Evolutionary conservation across 108 stramenopile genomes (phyloP), one percentile per base, ranked within the genome.

Genomic region (Skeletonema potamos): DNA sequence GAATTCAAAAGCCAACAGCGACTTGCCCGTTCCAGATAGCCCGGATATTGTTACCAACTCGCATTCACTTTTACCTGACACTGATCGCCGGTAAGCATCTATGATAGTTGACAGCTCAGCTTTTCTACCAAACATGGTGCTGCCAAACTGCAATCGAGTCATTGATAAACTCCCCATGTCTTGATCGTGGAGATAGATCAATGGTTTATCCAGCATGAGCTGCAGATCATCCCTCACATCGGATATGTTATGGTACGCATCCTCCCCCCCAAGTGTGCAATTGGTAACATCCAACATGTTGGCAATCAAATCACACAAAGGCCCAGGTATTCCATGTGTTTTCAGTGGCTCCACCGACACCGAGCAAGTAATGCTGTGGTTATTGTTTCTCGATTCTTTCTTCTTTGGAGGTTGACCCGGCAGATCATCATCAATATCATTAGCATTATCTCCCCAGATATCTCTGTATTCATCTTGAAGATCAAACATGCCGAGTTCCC

Each of bases 11-110:
- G 43, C 65, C 43, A 66, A 66, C 10, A 48, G 27, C 11, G 65
- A 26, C 39, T 66, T 66, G 3, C 65, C 65, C 6, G 41, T 20
- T 10, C 65, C 65, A 7, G 63, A 64, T 11, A 37, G 24, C 26
- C 77, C 77, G 11, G 71, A 37, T 32, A 78, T 20, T 18, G 71
- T 6, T 34, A 34, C 64, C 13, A 72, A 39, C 27, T 72, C 62
- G 57, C 43, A 30, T 22, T 27, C 54, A n/a, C n/a, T n/a, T n/a
- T n/a, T n/a, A 36, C 71, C 54, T 8, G 51, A 24, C 2, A 55
- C 30, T 10, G 51, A 55, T 10, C 62, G 30, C 2, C 27, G 20
- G 27, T 72, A 72, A 17, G 54, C 43, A 11, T 55, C 13, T 29
- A n/a, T 33, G 26, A 72, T 37, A 9, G 61, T 26, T 1, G 27